Evolutionary conservation across 1,284 basidiomycete genomes (phyloP), one percentile per base, ranked within the genome.

Genomic region (Naganishia albida): DNA sequence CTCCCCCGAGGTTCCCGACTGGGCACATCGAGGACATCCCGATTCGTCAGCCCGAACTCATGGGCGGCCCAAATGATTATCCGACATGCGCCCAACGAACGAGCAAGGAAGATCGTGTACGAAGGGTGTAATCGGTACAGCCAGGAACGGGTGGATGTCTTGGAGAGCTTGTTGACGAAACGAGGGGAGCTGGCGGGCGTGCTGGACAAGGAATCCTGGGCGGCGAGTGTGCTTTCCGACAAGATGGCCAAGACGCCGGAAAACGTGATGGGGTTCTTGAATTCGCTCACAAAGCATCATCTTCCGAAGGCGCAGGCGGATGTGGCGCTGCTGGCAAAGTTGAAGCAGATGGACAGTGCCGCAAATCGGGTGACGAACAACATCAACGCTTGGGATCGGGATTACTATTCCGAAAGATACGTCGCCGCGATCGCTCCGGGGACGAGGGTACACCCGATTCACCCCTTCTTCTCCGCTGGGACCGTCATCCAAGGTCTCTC

Each of bases 201-300:
- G 20, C 87, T 94, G 20, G 93, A 93, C 8, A 86, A 86, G 72
- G 82, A 86, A 49, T 93, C 88, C 69, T 97, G 86, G 81, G 90
- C 87, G 0, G 86, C 90, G 67, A 88, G 95, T 83, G 85, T 87
- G 0, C 82, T 96, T 7, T 84, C 85, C 34, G 93, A 96, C 78
- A 97, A 95, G 81, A 97, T 97, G 93, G 93, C 92, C 4, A 91
- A 89, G 78, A 89, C 85, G 46, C 92, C 92, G 55, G 87, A 89
- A 87, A 92, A 95, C 75, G 93, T 96, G 26, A 82, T 81, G 66
- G 85, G 87, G 40, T 97, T 97, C 78, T 81, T 97, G 64, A 83
- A 87, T 63, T 86, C 90, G 12, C 81, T 93, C 52, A 83, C 91
- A 71, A 82, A 86, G 52, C 87, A 90, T 72, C 93, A 91, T 34